Conservation (phyloP, 2,329 filamentous ascomycete genomes). For the Colletotrichum somersetense region DNA sequence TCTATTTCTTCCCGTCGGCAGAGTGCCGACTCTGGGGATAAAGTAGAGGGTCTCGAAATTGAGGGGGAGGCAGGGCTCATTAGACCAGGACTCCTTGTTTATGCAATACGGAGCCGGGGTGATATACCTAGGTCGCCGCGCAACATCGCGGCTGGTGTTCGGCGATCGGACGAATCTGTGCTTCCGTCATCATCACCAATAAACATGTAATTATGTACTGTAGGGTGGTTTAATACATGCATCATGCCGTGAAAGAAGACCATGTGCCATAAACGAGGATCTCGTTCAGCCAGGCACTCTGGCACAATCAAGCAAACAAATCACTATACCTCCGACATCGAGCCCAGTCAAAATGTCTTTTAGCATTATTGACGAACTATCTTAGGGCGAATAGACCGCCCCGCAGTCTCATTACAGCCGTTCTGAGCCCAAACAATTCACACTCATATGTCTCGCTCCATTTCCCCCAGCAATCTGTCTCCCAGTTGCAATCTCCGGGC, state of each 20-base stretch:
- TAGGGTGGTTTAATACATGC: background rate
- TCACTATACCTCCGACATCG: background rate
- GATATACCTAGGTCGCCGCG: background rate
- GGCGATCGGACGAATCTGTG: slow-evolving; percentile 11
- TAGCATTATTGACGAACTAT: background rate
- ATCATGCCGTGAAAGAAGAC: slow-evolving; percentile 2
- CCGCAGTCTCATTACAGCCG: slow-evolving; percentile 2
- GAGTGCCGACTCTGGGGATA: slow-evolving; percentile 18
- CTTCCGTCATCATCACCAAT: slow-evolving; percentile 18
- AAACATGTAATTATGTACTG: slow-evolving; percentile 2
- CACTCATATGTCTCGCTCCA: slow-evolving; percentile 26
- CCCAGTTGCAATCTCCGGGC: slow-evolving; percentile 24
- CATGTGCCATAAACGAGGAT: background rate
- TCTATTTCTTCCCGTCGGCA: slow-evolving; percentile 13
- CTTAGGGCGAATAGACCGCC: slow-evolving; percentile 13
- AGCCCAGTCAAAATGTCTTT: slow-evolving; percentile 6
- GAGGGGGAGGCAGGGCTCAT: background rate
- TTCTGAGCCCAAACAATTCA: slow-evolving; percentile 23
- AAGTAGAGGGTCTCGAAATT: background rate
- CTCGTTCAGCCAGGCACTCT: background rate
- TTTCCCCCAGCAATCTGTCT: slow-evolving; percentile 3
- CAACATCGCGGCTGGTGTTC: background rate
- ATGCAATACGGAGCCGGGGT: slow-evolving; percentile 15
- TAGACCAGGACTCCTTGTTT: slow-evolving; percentile 21
- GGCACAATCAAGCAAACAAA: slow-evolving; percentile 4